Conservation (phyloP, 805 yeast genomes). For the Ogataea dorogensis region DNA sequence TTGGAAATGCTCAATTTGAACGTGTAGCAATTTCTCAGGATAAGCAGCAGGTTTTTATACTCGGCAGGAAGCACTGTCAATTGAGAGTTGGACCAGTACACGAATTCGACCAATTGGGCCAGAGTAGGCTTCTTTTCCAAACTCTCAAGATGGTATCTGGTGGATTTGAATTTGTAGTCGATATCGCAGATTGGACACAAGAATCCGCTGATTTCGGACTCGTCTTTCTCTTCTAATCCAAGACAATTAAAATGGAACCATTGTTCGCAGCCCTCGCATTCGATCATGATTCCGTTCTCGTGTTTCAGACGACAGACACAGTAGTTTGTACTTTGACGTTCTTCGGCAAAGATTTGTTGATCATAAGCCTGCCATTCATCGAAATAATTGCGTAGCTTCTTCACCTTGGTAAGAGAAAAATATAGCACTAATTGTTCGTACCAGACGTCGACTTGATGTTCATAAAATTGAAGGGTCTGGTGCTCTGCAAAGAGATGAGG, state of each 20-base stretch:
- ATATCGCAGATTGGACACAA: constrained; percentile 57
- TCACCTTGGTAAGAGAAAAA: constrained; percentile 14
- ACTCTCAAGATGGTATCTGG: constrained; percentile 14
- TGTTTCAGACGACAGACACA: constrained; percentile 59
- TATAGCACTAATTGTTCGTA: constrained; percentile 10
- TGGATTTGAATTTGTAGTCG: constrained; percentile 20
- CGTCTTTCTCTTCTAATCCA: constrained; percentile 30
- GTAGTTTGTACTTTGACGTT: constrained; percentile 32
- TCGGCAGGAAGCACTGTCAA: constrained; percentile 21
- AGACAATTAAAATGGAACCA: constrained; percentile 71
- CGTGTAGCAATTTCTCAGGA: constrained; percentile 13
- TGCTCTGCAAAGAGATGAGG: constrained; percentile 7
- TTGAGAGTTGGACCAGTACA: constrained; percentile 13
- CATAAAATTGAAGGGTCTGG: constrained; percentile 10
- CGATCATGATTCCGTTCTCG: constrained; percentile 65
- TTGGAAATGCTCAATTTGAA: constrained; percentile 11
- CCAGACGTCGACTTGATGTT: constrained; percentile 17
- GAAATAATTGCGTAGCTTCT: constrained; percentile 16
- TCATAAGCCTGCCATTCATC: constrained; percentile 13
- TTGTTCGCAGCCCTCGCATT: constrained; percentile 66
- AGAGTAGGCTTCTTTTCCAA: constrained; percentile 15
- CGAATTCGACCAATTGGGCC: constrained; percentile 15
- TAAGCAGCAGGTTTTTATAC: constrained; percentile 11
- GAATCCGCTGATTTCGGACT: constrained; percentile 39
- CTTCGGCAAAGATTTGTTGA: constrained; percentile 20